phyloP scores from a whole-genome alignment of 208 protist genomes.

The Acanthamoeba quina region DNA sequence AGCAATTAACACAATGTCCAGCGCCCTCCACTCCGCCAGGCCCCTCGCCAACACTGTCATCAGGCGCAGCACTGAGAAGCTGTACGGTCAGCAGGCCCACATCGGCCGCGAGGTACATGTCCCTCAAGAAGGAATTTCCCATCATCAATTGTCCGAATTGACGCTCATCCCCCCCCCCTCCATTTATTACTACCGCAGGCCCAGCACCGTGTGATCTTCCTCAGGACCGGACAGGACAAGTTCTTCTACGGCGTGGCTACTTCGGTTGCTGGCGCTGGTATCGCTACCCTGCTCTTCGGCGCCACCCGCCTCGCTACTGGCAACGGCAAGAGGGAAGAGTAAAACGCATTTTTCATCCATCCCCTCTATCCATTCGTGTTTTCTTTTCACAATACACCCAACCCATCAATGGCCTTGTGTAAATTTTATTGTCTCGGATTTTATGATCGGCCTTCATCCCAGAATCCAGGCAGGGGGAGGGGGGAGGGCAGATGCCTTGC shows the following conservation, averaged over 20 bases:
- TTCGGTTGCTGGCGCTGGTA: constrained; percentile 14
- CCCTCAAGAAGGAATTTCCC: background rate
- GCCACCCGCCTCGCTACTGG: background rate
- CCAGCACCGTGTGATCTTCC: constrained; percentile 40
- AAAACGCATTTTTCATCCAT: constrained; percentile 5
- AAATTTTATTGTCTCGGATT: background rate
- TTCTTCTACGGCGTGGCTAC: constrained; percentile 19
- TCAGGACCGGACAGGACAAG: constrained; percentile 18
- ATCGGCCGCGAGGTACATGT: constrained; percentile 4
- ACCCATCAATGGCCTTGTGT: background rate
- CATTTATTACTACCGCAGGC: background rate
- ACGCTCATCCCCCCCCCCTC: background rate
- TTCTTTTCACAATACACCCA: background rate
- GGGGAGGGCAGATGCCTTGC: background rate
- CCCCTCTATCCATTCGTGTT: background rate
- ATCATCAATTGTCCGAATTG: background rate
- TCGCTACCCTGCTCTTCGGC: background rate
- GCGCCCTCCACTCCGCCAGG: constrained; percentile 45
- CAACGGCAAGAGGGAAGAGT: constrained; percentile 19
- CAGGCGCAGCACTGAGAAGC: constrained; percentile 44
- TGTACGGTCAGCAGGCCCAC: constrained; percentile 23
- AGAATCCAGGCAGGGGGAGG: constrained; percentile 18
- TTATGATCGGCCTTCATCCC: background rate
- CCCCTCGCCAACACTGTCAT: background rate
- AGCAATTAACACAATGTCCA: background rate